Base-by-base conservation (phyloP, 352 stramenopile genomes). In the Globisporangium orthogonon region DNA sequence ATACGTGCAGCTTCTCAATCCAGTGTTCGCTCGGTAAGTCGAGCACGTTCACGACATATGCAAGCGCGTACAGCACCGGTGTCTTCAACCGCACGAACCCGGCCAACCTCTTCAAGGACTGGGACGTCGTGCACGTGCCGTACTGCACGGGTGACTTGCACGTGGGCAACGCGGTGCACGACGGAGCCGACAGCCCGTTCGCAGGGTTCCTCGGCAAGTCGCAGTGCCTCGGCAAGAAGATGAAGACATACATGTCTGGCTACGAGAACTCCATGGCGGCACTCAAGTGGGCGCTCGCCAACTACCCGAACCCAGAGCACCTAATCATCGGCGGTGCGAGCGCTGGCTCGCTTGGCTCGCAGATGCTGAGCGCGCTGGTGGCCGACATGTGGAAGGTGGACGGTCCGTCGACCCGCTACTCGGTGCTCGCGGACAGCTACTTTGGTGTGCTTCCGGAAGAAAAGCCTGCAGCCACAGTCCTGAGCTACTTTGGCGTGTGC, bases 111-210 rank as follows among this genome's bases (percentile, higher is more conserved):
- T 88, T 88, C 58, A 74, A 73, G 50, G 77, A 87, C 62, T 90
- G 77, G 77, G 84, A 84, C 65, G 74, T 88, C 52, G 72, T 90
- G 9, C 73, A 83, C 62, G 63, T 90, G 10, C 77, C 75, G 28
- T 88, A 90, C 66, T 90, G 79, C 71, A 87, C 77, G 23, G 75
- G 77, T 44, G 77, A 90, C 46, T 67, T 90, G 39, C 78, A 90
- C 49, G 52, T 83, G 4, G 79, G 79, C 50, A 83, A 74, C 63
- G 48, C 58, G 7, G 41, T 72, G 11, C 35, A 56, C 23, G 37
- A n/a, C 29, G 3, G 52, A 10, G n/a, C 13, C 13, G 57, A 67
- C 37, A 59, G 59, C 28, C 17, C 43, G 23, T 43, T 66, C 30
- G 65, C 52, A 15, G 30, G 31, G 4, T 11, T 74, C 23, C 43